Base-by-base conservation (phyloP, 495 filamentous ascomycete species). In the Penicillium flavigenum region DNA sequence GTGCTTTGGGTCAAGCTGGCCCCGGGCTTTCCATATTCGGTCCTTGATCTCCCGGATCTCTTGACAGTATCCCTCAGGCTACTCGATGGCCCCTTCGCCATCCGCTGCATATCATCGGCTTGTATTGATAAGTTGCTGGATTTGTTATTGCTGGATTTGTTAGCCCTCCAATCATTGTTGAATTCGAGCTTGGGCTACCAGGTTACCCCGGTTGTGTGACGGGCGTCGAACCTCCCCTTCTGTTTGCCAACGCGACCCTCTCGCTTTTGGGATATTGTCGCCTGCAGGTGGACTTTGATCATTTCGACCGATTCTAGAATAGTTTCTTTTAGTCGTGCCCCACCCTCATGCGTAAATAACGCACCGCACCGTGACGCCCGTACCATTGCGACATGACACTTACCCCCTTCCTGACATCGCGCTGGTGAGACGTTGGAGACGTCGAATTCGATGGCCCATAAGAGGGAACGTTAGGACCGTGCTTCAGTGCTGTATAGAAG, bases 161-260 rank as follows among this genome's bases (percentile, higher is more conserved):
- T 42, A 11, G 7, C 14, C 38, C 32, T 26, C 51, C 55, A 63
- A 61, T 62, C 51, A 54, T 31, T 34, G 31, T 47, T 24, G 24
- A n/a, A 45, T 65, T 63, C 60, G 20, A 59, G 47, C 39, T 56
- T 61, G 63, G 58, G 11, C 65, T 47, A 68, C 52, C 34, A n/a
- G 47, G 55, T 45, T 58, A 63, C 60, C 65, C 65, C 46, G 52
- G 55, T 36, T 63, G 65, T 68, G 56, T 59, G 57, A 68, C 65
- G 57, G 54, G 36, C 48, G 20, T 53, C 24, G 54, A 57, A 41
- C 11, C n/a, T 38, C 44, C 27, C 52, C 32, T 27, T 43, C 32
- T 63, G 63, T 65, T 63, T 63, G 65, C 38, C 26, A 34, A n/a
- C 17, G 16, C 27, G 24, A 17, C 32, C 47, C 41, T 48, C 51